Base-by-base conservation (phyloP, 2,329 filamentous ascomycete species). In the Tolypocladium cylindrosporum region DNA sequence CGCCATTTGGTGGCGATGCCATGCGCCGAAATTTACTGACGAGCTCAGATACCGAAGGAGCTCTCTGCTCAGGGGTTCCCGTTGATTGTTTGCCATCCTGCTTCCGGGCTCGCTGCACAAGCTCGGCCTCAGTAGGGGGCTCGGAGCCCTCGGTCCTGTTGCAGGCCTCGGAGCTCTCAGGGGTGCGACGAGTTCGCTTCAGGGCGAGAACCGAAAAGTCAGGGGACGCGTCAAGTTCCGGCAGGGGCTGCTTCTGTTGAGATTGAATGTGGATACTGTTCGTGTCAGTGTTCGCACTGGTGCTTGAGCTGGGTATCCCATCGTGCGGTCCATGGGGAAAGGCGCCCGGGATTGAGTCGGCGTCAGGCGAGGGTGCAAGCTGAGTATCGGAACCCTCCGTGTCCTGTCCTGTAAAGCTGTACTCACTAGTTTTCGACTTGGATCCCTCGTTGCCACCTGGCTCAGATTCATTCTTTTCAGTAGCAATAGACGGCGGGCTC, bases 41-140 rank as follows among this genome's bases (percentile, higher is more conserved):
- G 8, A 67, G 62, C 50, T 66, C 64, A 27, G 65, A 66, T 19
- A 67, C 65, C 5, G 65, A 67, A 42, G 61, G 59, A 16, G 61
- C 56, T 14, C 54, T 57, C 3, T 60, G 59, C n/a, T 59, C 57
- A 7, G 42, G 40, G 45, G 55, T 51, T 14, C n/a, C 43, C 6
- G 55, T 43, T 11, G 43, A 41, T 9, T 52, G 55, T 16, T 57
- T 61, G 48, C 43, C 48, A 6, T 54, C 31, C 7, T 42, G 50
- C 3, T 45, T 39, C n/a, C 37, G 37, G 42, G 45, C 39, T 19
- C 53, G 27, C 34, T 60, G 58, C 39, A 41, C 57, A 14, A 45
- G 16, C 2, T 57, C 50, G 9, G 55, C 41, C 14, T 55, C 51
- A 3, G 56, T 37, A 4, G 9, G 39, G n/a, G 24, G 57, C 21